Conservation (phyloP, 176 grass and related monocot species). For the Hyparrhenia diplandra region DNA sequence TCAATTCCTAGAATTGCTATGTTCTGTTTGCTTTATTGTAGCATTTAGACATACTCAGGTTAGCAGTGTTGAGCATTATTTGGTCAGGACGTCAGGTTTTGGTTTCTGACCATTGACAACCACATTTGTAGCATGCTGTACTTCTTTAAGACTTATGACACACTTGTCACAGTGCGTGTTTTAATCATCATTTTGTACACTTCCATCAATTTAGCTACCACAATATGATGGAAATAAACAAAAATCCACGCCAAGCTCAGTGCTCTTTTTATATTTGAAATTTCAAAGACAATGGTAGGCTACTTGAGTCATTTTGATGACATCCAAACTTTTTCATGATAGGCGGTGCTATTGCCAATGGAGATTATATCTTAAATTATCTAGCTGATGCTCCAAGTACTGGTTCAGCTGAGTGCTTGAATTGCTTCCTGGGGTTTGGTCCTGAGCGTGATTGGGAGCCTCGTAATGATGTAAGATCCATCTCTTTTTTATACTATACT, state of each 20-base stretch:
- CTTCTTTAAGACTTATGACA: not conserved
- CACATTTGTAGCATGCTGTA: not conserved
- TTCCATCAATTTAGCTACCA: not conserved
- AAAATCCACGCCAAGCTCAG: not conserved
- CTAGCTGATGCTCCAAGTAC: not conserved
- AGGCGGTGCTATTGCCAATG: constrained; percentile 20
- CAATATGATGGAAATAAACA: not conserved
- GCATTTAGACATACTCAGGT: not conserved
- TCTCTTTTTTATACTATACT: not conserved
- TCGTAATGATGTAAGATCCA: constrained; percentile 22
- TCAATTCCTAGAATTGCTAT: not conserved
- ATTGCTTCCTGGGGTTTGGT: constrained; percentile 22
- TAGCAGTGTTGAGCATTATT: not conserved
- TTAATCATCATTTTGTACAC: not conserved
- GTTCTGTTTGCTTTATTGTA: not conserved
- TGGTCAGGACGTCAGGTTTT: not conserved
- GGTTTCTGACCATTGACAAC: not conserved
- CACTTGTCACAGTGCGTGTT: not conserved
- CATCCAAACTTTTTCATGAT: not conserved
- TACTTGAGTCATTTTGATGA: not conserved
- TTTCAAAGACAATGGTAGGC: not conserved
- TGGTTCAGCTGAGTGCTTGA: constrained; percentile 9
- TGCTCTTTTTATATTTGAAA: not conserved
- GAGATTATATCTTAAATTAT: constrained; percentile 13
- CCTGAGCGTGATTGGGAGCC: not conserved